Evolutionary conservation across 495 filamentous ascomycete genomes (phyloP), one percentile per base, ranked within the genome.

Genomic region (Xylaria castorea): DNA sequence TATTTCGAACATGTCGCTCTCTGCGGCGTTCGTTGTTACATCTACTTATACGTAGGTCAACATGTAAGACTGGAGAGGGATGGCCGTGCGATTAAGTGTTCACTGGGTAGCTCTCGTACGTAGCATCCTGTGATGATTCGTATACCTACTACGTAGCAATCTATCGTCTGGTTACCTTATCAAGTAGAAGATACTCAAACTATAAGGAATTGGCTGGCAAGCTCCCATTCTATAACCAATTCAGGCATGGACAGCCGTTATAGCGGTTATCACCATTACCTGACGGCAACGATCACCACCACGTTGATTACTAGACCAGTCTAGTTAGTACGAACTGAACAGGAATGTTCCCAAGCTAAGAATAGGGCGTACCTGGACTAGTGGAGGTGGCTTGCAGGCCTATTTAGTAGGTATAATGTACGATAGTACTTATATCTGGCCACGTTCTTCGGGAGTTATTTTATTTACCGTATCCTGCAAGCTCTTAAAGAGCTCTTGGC

Each of bases 11-110:
- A 38, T 61, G 57, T 61, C 18, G 58, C 58, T 61, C 58, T 38
- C 58, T 40, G 58, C 58, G 7, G 58, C 58, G 58, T 61, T 61
- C 25, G 58, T 20, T n/a, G 58, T 61, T 61, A 22, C 58, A 61
- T 61, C 34, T 61, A 36, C 30, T 1, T 34, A 60, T 12, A 16
- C 11, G n/a, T n/a, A n/a, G n/a, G n/a, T n/a, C 25, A 32, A 32
- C 27, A 11, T 57, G 22, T 18, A 57, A 57, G 11, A 30, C 25
- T 57, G 25, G 53, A 16, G 27, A 30, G 27, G 27, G 18, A 5
- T 60, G 34, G 55, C 18, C 12, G 22, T 8, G 5, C n/a, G n/a
- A n/a, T n/a, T n/a, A n/a, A n/a, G n/a, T n/a, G n/a, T n/a, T n/a
- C n/a, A n/a, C n/a, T n/a, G n/a, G n/a, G n/a, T n/a, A n/a, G 5